A percentile compares a stretch with the other conserved stretches of the same genome.
Conservation (phyloP, 1,284 basidiomycete genomes). For the Trametes versicolor region DNA sequence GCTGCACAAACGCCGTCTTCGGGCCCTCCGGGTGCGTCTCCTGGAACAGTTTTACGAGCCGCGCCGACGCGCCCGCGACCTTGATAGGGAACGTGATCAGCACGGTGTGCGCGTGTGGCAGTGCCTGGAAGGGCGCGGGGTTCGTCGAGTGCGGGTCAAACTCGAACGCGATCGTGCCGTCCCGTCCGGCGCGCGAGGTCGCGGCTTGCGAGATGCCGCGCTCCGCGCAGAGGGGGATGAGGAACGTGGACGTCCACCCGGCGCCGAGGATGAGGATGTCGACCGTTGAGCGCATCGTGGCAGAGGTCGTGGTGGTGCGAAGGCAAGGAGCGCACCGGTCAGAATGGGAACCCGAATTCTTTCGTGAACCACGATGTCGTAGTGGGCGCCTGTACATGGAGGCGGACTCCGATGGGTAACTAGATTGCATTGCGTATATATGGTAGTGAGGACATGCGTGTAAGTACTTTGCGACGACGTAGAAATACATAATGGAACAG, state of each 20-base stretch:
- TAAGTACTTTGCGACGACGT: constrained; percentile 14
- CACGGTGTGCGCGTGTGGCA: constrained; percentile 67
- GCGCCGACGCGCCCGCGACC: constrained; percentile 52
- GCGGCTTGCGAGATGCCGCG: constrained; percentile 58
- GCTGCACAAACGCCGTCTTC: constrained; percentile 58
- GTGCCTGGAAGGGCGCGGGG: constrained; percentile 49
- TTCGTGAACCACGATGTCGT: not conserved
- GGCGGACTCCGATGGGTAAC: not conserved
- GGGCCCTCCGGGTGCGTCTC: constrained; percentile 43
- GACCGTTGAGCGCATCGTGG: constrained; percentile 39
- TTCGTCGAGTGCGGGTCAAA: constrained; percentile 57
- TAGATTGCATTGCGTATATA: constrained; percentile 8
- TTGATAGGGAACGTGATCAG: constrained; percentile 72
- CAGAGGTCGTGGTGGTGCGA: constrained; percentile 18
- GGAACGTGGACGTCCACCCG: constrained; percentile 75
- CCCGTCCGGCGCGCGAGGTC: constrained; percentile 62
- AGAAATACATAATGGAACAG: constrained; percentile 25
- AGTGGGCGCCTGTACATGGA: constrained; percentile 1
- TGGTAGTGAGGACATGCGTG: constrained; percentile 7
- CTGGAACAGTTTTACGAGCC: constrained; percentile 48
- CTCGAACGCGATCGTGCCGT: constrained; percentile 56
- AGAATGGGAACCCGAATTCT: not conserved
- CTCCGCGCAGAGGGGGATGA: constrained; percentile 61
- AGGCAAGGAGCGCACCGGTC: not conserved
- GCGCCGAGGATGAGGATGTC: constrained; percentile 73